A percentile compares a stretch with the other conserved stretches of the same genome.
phyloP scores from a whole-genome alignment of 345 rosid genomes.

The Aquilaria sinensis region DNA sequence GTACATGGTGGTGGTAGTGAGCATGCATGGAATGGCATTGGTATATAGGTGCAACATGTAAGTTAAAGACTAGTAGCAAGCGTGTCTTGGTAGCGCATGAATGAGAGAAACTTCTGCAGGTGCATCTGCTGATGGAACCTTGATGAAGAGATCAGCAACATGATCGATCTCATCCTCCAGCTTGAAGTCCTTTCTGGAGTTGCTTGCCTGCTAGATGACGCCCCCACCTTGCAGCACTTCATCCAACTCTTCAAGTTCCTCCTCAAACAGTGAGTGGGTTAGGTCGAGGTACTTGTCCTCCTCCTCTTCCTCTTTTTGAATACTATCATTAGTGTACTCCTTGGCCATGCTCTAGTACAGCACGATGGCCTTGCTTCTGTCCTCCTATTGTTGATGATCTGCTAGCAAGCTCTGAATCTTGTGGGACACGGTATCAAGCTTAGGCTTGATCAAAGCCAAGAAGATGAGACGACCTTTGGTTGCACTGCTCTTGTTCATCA shows the following conservation, averaged over 20 bases:
- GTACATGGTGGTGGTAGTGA: too few relatives aligned
- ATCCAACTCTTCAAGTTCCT: constrained; percentile 21
- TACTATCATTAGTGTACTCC: too few relatives aligned
- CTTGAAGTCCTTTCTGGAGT: constrained; percentile 52
- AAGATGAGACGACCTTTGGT: constrained; percentile 45
- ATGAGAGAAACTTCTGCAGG: constrained; percentile 75
- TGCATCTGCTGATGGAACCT: constrained; percentile 76
- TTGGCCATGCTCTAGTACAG: constrained; percentile 17
- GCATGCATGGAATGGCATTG: too few relatives aligned
- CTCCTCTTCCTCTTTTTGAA: constrained; percentile 2
- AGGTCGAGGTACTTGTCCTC: constrained; percentile 52
- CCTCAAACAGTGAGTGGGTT: constrained; percentile 46
- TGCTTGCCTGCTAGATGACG: constrained; percentile 62
- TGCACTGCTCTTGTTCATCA: constrained; percentile 42
- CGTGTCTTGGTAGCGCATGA: constrained; percentile 68
- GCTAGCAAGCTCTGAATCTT: constrained; percentile 53
- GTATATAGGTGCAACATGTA: too few relatives aligned
- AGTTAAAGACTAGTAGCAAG: constrained; percentile 27
- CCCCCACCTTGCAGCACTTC: constrained; percentile 32
- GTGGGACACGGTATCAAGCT: constrained; percentile 46
- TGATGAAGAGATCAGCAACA: constrained; percentile 74
- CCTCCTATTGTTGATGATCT: constrained; percentile 11
- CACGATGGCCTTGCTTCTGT: constrained; percentile 27
- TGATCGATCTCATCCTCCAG: constrained; percentile 84
- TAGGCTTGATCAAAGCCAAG: constrained; percentile 43